Conservation (phyloP, 1,284 basidiomycete species). For the Ceratorhiza oryzae-sativae region DNA sequence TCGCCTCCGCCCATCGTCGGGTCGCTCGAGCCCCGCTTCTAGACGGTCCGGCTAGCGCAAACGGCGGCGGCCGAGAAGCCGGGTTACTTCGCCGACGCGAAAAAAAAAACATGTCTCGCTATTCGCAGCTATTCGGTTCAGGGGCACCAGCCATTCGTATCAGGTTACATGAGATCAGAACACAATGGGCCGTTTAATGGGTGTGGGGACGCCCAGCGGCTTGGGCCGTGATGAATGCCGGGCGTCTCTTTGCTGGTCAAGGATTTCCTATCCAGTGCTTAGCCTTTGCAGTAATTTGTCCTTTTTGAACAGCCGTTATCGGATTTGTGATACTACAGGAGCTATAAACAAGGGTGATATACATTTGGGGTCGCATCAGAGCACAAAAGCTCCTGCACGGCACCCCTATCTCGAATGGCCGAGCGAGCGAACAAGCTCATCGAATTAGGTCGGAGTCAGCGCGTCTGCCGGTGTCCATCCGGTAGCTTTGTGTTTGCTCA, state of each 20-base stretch:
- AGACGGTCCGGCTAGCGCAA: neutral
- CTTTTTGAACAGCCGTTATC: neutral
- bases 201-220: slow-evolving; percentile 17
- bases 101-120: neutral
- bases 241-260: neutral
- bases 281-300: neutral
- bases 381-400: neutral
- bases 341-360: neutral
- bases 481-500: slow-evolving; percentile 39
- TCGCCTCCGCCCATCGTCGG: neutral
- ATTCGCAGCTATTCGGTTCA: neutral
- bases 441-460: slow-evolving; percentile 20
- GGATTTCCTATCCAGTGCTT: neutral
- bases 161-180: neutral
- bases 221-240: neutral
- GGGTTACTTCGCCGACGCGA: neutral
- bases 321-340: neutral
- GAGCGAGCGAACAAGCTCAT: neutral
- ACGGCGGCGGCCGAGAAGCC: neutral
- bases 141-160: neutral
- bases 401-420: neutral
- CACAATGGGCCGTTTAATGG: neutral
- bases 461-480: slow-evolving; percentile 33
- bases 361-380: neutral
- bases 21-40: neutral